Evolutionary conservation across 2,329 filamentous ascomycete species (phyloP), one percentile per base, ranked within the genome.

Genomic region (Aureobasidium namibiae): DNA sequence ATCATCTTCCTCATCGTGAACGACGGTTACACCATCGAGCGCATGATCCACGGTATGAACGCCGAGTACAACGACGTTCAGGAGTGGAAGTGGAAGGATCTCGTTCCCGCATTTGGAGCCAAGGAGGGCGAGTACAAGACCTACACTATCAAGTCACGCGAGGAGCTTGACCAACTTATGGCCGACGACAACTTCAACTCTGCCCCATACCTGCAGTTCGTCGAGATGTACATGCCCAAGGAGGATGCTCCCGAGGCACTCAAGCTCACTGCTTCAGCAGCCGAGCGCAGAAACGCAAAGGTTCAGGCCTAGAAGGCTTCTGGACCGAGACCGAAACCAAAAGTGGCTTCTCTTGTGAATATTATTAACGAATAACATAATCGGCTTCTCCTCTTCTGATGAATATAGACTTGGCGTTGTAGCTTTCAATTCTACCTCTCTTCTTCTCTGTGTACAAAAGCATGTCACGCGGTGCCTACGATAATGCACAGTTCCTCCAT

Each of bases 141-240:
- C 5, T 63, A 60, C 46, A 59, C 56, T n/a, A 39, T 66, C 60
- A 63, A 64, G 62, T 63, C 63, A 2, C 52, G 60, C 34, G 60
- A 65, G 13, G 61, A 67, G n/a, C 48, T 64, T 21, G 61, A 61
- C 23, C 23, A 41, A 34, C 52, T 63, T 23, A 62, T 63, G 39
- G 62, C 52, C 21, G 58, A 62, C 36, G 62, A 61, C 38, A 61
- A 62, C 71, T 69, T 26, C 56, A 70, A 68, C 23, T 81, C 80
- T 42, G 77, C 80, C 8, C 77, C 70, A 24, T 72, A 69, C 62
- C 68, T 80, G 59, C 75, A 75, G 71, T 85, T 95, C 69, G 89
- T 95, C 42, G 90, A 95, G 77, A 68, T 95, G 52, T 86, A 89
- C 67, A 90, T 95, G 83, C 85, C 84, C 10, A 87, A 82, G 73